These are phyloP conservation scores for Sugiyamaella xylanicola DNA, from an alignment of 1,139 yeast species.

Conservation along the genomic window DNA sequence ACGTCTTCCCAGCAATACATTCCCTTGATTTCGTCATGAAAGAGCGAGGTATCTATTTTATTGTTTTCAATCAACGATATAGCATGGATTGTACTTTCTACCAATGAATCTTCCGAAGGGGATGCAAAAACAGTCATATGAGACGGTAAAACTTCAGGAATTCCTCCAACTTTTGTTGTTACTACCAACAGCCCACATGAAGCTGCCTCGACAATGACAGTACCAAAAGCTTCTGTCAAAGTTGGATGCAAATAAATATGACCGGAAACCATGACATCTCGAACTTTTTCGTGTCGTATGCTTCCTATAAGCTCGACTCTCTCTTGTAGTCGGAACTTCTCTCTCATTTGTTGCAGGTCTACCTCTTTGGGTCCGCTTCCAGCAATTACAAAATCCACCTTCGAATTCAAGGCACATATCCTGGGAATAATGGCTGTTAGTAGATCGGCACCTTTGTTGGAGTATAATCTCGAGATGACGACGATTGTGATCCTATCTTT, in stretches of 20 bases:
- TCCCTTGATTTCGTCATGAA: slow-evolving; percentile 73
- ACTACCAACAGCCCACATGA: slow-evolving; percentile 93
- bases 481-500: slow-evolving; percentile 67
- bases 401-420: slow-evolving; percentile 64
- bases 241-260: slow-evolving; percentile 94
- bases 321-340: slow-evolving; percentile 80
- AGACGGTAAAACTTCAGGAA: slow-evolving; percentile 91
- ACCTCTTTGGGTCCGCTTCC: slow-evolving; percentile 97
- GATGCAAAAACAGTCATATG: slow-evolving; percentile 93
- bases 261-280: slow-evolving; percentile 91
- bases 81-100: slow-evolving; percentile 67
- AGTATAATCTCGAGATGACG: slow-evolving; percentile 85
- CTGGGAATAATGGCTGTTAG: slow-evolving; percentile 83
- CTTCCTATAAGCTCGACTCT: slow-evolving; percentile 85
- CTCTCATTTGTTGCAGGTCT: slow-evolving; percentile 94
- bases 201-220: slow-evolving; percentile 96
- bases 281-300: slow-evolving; percentile 86
- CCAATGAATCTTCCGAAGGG: slow-evolving; percentile 81
- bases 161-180: slow-evolving; percentile 96
- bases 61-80: slow-evolving; percentile 59
- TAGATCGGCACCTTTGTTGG: slow-evolving; percentile 95
- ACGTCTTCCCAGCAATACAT: slow-evolving; percentile 96
- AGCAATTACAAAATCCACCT: slow-evolving; percentile 80
- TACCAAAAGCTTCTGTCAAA: slow-evolving; percentile 96
- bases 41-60: slow-evolving; percentile 66